Evolutionary conservation across 2,329 filamentous ascomycete genomes (phyloP), one percentile per base, ranked within the genome.

Genomic region (Ramularia collo-cygni): DNA sequence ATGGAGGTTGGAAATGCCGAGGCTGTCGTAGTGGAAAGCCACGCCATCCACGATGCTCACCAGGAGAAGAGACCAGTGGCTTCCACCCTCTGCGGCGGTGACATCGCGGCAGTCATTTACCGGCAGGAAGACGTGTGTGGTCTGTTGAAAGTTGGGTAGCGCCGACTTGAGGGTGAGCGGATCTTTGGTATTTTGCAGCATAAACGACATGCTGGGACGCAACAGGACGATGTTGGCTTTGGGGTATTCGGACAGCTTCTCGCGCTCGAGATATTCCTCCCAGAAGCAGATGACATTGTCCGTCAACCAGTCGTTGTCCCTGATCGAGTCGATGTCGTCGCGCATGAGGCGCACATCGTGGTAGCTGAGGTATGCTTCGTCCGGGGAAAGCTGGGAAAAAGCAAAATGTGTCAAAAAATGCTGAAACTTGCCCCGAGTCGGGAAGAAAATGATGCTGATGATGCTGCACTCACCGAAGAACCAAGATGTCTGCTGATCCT

Each of bases 211-310:
- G 56, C 82, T 85, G 1, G 92, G 92, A 9, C 90, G 85, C 18
- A 98, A 80, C 41, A 98, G 84, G 44, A 90, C 75, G 60, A 98
- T 95, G 48, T 87, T 78, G 14, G 87, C 87, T 58, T 85, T 80
- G 8, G 85, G 85, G 60, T 84, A 94, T 53, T 79, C 77, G 19
- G 72, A 71, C 18, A 98, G 80, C 46, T 87, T 81, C 69, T 96
- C 90, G 47, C 81, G 85, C 64, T 98, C 92, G 50, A 98, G 79
- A 61, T 85, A 89, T 67, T 96, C 90, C 74, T 96, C 85, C 90
- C 92, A 98, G 62, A 98, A 96, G 36, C 87, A 83, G 52, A 98
- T 96, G 54, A 88, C 89, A 69, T 95, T 95, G 63, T 98, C 92
- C 30, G 90, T 95, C 37, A 98, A 72, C 92, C 92, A 98, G 71